A percentile compares a stretch with the other conserved stretches of the same genome.
These are phyloP conservation scores for Plectosphaerella cucumerina DNA, from an alignment of 2,329 filamentous ascomycete species.

Conservation along the genomic window DNA sequence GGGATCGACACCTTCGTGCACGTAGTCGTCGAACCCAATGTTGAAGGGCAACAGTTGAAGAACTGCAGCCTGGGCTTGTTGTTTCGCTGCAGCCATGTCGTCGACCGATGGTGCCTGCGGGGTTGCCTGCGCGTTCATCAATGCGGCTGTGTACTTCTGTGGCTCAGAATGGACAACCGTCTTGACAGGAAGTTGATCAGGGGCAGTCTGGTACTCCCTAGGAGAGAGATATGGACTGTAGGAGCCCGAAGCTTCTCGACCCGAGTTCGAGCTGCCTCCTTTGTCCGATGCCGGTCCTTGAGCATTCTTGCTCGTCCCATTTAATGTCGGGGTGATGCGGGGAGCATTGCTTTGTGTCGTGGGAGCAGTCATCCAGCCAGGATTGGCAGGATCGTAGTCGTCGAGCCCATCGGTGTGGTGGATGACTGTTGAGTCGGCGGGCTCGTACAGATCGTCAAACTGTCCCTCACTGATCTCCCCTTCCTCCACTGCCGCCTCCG, in stretches of 20 bases:
- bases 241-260: slow-evolving; percentile 44
- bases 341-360: background rate
- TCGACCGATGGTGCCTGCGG: background rate
- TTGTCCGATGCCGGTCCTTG: background rate
- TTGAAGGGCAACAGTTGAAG: slow-evolving; percentile 61
- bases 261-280: slow-evolving; percentile 3
- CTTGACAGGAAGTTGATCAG: background rate
- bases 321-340: too few species aligned
- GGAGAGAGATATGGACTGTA: slow-evolving; percentile 50
- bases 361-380: slow-evolving; percentile 1
- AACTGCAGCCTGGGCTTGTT: slow-evolving; percentile 63
- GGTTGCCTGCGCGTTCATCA: too few species aligned
- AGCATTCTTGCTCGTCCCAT: too few species aligned
- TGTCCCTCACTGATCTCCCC: slow-evolving; percentile 73
- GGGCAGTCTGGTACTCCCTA: slow-evolving; percentile 32
- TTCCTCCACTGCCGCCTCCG: slow-evolving; percentile 50
- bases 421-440: slow-evolving; percentile 15
- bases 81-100: slow-evolving; percentile 37
- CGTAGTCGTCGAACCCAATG: slow-evolving; percentile 68
- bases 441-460: slow-evolving; percentile 53
- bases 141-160: too few species aligned
- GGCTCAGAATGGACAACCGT: too few species aligned
- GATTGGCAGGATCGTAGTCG: slow-evolving; percentile 9
- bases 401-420: slow-evolving; percentile 5
- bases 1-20: slow-evolving; percentile 68